Base-by-base conservation (phyloP, 1,139 yeast genomes). In the Waltiozyma sp. region DNA sequence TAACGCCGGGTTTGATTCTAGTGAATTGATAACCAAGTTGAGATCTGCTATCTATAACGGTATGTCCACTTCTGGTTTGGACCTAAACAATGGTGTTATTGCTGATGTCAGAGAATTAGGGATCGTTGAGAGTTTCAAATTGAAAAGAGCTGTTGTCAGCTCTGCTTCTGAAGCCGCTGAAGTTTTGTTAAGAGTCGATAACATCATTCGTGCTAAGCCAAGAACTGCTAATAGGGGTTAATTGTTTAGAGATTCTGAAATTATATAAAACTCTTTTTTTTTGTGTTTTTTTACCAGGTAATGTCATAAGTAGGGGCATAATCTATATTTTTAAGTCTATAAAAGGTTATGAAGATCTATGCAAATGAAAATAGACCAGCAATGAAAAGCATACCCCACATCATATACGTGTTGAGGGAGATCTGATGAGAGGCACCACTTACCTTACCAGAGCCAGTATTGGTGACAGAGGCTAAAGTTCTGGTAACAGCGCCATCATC, bases 111-210 rank as follows among this genome's bases (percentile, higher is more conserved):
- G 95, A 62, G 95, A 88, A 52, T 65, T 82, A 55, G 98, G 98
- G 19, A 76, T 89, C 54, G 88, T 91, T 39, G 98, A 91, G 66
- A 81, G 94, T 48, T 91, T 74, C 67, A 91, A 88, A 66, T 73
- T 91, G 62, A 91, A 91, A 66, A 74, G 78, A 50, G 95, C 97
- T 1, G 98, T 93, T 28, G 97, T 91, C n/a, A 77, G 89, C 11
- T 82, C 94, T 43, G 98, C 98, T 8, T 73, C 96, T 18, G 98
- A 91, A 67, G 98, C 98, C 37, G 95, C 97, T 6, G 97, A 91
- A 66, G 91, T 93, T 44, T 73, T 91, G 52, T 70, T 91, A 56
- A 77, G 98, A 61, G 98, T 91, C 38, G 98, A 93, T 62, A 89
- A 91, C 63, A 91, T 91, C 52, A 86, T 93, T 52, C 80, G 95